phyloP scores from a whole-genome alignment of 805 yeast genomes.

The Yueomyces sinensis region DNA sequence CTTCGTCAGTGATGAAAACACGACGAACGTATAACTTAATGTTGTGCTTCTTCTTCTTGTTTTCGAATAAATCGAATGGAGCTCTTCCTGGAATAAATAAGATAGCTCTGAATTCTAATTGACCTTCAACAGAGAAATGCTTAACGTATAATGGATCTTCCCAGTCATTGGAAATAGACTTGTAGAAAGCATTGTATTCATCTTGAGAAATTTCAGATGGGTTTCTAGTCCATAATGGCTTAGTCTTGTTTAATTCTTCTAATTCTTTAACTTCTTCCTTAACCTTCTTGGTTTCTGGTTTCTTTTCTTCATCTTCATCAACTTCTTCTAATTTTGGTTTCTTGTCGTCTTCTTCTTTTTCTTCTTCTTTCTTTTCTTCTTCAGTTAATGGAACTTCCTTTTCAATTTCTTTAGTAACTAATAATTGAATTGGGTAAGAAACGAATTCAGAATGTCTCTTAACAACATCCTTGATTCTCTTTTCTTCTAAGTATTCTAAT shows the following conservation, averaged over 20 bases:
- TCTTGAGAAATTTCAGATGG: conserved; percentile 96
- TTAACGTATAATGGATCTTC: conserved; percentile 99
- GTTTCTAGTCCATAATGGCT: conserved; percentile 99
- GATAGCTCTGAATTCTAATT: conserved; percentile 97
- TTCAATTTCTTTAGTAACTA: conserved; percentile 97
- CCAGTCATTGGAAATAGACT: conserved; percentile 99
- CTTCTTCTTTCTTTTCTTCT: conserved; percentile 25
- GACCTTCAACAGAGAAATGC: conserved; percentile 99
- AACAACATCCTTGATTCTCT: conserved; percentile 98
- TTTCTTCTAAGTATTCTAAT: conserved; percentile 97
- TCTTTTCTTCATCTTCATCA: conserved; percentile 56
- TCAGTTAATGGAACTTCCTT: conserved; percentile 88
- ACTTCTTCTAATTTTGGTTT: conserved; percentile 48
- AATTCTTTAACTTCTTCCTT: conserved; percentile 90
- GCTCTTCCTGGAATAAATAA: conserved; percentile 98
- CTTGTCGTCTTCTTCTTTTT: conserved; percentile 37
- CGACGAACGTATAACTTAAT: conserved; percentile 98
- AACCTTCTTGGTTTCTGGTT: conserved; percentile 73
- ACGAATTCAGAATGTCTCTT: conserved; percentile 99
- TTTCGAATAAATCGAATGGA: conserved; percentile 95
- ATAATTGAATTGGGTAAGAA: conserved; percentile 96
- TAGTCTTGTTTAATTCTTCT: conserved; percentile 97
- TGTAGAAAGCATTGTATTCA: conserved; percentile 98
- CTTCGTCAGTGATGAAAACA: conserved; percentile 98
- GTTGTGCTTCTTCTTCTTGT: conserved; percentile 98